phyloP scores from a whole-genome alignment of 371 early-diverging fungal species.

The Coelomomyces lativittatus region DNA sequence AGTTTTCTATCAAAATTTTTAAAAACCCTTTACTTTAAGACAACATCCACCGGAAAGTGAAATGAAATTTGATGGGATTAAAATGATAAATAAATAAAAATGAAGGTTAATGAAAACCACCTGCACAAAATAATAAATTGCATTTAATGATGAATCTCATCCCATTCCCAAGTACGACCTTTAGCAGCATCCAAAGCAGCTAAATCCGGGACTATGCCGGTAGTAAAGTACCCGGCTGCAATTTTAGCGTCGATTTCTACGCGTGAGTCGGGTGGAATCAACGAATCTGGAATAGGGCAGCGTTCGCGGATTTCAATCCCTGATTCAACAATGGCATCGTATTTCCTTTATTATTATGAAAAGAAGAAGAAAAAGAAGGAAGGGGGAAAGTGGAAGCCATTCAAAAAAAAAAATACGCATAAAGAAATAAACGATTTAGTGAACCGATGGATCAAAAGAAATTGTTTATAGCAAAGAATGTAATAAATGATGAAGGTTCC shows the following conservation, averaged over 20 bases:
- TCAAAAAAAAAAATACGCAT: not conserved
- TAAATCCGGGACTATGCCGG: conserved; percentile 31
- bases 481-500: too few relatives aligned
- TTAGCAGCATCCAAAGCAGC: conserved; percentile 47
- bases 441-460: not conserved
- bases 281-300: conserved; percentile 68
- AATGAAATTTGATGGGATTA: too few relatives aligned
- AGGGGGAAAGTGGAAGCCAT: not conserved
- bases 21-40: too few relatives aligned
- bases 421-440: conserved; percentile 1
- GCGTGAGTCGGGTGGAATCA: conserved; percentile 74
- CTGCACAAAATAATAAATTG: not conserved
- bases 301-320: conserved; percentile 82
- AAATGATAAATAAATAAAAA: not conserved
- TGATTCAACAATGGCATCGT: conserved; percentile 76
- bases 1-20: too few relatives aligned
- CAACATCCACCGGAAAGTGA: too few relatives aligned
- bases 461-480: not conserved
- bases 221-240: conserved; percentile 80
- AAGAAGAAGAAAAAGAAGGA: not conserved
- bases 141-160: conserved; percentile 45
- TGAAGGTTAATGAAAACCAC: not conserved
- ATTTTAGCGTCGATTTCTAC: conserved; percentile 94
- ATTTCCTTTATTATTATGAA: conserved; percentile 35
- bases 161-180: conserved; percentile 75